A percentile compares a stretch with the other conserved stretches of the same genome.
phyloP scores from a whole-genome alignment of 768 basidiomycete species.

The Rubroboletus satanas region DNA sequence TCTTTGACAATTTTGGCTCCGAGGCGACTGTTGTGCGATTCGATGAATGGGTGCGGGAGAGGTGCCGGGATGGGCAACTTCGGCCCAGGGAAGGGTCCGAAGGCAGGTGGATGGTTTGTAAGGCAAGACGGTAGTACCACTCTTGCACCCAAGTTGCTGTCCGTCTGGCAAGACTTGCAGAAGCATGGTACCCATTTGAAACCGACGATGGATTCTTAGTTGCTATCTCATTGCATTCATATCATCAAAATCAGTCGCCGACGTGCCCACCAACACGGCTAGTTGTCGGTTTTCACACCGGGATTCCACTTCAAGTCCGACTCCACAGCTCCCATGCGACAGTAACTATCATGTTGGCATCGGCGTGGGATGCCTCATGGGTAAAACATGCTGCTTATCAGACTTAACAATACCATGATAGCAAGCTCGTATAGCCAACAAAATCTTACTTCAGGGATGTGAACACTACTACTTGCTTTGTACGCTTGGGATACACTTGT shows the following conservation, averaged over 20 bases:
- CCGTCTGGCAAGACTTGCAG: not conserved
- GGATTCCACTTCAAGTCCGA: not conserved
- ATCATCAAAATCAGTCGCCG: too few relatives aligned
- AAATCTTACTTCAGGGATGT: not conserved
- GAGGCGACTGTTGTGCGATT: conserved; percentile 29
- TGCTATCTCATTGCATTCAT: not conserved
- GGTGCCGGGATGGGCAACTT: conserved; percentile 43
- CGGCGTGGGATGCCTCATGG: not conserved
- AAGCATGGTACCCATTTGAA: not conserved
- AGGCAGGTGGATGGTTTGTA: conserved; percentile 61
- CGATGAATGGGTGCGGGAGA: conserved; percentile 53
- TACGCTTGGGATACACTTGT: not conserved
- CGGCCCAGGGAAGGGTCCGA: conserved; percentile 53
- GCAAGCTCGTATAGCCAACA: not conserved
- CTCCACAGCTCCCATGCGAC: not conserved
- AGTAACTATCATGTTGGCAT: not conserved
- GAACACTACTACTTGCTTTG: not conserved
- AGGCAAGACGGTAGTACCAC: conserved; percentile 33
- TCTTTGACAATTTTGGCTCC: conserved; percentile 36
- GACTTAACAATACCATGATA: not conserved
- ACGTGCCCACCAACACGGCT: not conserved
- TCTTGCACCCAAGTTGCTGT: not conserved
- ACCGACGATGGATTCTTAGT: not conserved
- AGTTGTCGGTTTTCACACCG: not conserved
- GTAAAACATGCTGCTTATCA: not conserved